Evolutionary conservation across 345 rosid genomes (phyloP), one percentile per base, ranked within the genome.

Genomic region (Trapa bicornis): DNA sequence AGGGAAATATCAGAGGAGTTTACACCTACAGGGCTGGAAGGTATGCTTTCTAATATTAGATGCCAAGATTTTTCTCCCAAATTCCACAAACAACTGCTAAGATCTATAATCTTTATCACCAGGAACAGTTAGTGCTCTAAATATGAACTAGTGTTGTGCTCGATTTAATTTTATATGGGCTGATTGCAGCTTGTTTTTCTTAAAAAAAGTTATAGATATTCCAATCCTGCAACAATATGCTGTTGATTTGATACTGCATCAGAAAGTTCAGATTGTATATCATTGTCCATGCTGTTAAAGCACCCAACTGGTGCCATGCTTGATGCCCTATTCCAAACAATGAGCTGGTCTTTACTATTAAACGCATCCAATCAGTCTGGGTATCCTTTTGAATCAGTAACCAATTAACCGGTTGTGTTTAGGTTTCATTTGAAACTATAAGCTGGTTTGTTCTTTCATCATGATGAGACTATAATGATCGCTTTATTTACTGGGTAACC

Each of bases 21-120:
- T 87, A 86, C 74, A 76, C 86, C 83, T 90, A 90, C 72, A 83
- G 96, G 53, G 96, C 99, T 9, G 96, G 96, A 81, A 89, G 98
- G 98, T 92, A 73, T 14, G 48, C 52, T 54, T 15, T 58, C 6
- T 38, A 33, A 58, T 54, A 3, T n/a, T 33, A n/a, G 54, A 50
- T 69, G 37, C 11, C 64, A 48, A 2, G 8, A 42, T 47, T 60
- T 64, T 69, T 52, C 61, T 57, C 56, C 54, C 45, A 35, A 15
- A 32, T 16, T 11, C 16, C 35, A 7, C 60, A 12, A 35, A 50
- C 52, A 13, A 35, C 33, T 29, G 47, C 72, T 16, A 22, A 61
- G 38, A 36, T 35, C 33, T 61, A 7, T 10, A 37, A 14, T 61
- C 37, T 5, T 15, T 61, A 4, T 61, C 42, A 37, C 38, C 8